Conservation (phyloP, 257 asterid species). For the Gentiana dahurica region DNA sequence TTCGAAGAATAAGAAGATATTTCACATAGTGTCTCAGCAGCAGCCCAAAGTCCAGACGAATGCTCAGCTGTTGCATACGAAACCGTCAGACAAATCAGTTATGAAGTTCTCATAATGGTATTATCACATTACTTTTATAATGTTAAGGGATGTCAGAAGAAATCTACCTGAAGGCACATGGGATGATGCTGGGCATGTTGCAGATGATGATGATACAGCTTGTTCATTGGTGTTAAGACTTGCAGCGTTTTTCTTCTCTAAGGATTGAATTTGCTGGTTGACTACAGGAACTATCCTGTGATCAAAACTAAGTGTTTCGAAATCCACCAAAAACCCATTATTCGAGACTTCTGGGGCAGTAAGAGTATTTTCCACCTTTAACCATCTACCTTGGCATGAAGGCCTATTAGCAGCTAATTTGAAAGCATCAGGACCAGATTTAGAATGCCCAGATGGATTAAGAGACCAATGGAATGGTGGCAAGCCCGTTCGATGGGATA, state of each 20-base stretch:
- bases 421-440: slow-evolving; percentile 55
- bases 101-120: background rate
- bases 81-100: slow-evolving; percentile 2
- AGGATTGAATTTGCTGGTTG: slow-evolving; percentile 16
- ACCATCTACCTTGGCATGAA: slow-evolving; percentile 80
- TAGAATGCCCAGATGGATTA: slow-evolving; percentile 50
- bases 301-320: slow-evolving; percentile 56
- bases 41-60: slow-evolving; percentile 36
- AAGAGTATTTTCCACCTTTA: slow-evolving; percentile 38
- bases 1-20: slow-evolving; percentile 32
- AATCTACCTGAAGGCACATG: slow-evolving; percentile 50
- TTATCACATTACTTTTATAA: background rate
- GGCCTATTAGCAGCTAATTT: slow-evolving; percentile 52
- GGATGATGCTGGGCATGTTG: slow-evolving; percentile 37
- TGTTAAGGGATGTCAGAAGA: too few relatives aligned
- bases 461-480: slow-evolving; percentile 95
- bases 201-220: slow-evolving; percentile 24
- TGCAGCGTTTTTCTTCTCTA: slow-evolving; percentile 24
- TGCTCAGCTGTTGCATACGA: slow-evolving; percentile 28
- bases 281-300: slow-evolving; percentile 57
- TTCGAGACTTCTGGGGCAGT: slow-evolving; percentile 34
- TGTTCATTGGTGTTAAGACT: slow-evolving; percentile 17
- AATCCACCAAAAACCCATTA: slow-evolving; percentile 36
- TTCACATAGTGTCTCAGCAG: slow-evolving; percentile 73
- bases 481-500: slow-evolving; percentile 55